phyloP scores from a whole-genome alignment of 2,329 filamentous ascomycete species.

The Diaporthe velutina region DNA sequence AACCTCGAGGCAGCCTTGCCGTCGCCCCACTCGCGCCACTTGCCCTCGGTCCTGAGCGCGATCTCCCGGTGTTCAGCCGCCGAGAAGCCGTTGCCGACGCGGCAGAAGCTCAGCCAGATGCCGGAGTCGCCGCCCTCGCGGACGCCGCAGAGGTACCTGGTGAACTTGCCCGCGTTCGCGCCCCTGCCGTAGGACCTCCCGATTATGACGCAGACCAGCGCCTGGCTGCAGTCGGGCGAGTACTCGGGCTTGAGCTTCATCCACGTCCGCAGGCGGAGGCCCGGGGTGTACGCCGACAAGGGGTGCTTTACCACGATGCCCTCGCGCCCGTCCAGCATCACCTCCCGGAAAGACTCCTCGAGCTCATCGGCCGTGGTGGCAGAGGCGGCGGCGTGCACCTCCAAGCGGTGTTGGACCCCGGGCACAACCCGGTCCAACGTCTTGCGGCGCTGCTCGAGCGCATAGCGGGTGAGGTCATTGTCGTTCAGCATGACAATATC shows the following conservation, averaged over 20 bases:
- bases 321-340: not conserved
- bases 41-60: no score
- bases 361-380: not conserved
- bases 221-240: slow-evolving; percentile 29
- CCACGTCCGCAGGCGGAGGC: not conserved
- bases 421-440: rapidly evolving
- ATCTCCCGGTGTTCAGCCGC: no score
- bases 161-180: no score
- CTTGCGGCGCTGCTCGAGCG: not conserved
- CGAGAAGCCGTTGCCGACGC: no score
- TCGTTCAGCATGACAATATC: not conserved
- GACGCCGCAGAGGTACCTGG: no score
- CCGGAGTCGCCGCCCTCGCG: no score
- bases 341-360: not conserved
- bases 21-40: no score
- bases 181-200: not conserved
- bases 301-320: not conserved
- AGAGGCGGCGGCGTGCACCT: not conserved
- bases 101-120: no score
- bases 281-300: not conserved
- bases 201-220: not conserved
- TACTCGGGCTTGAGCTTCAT: not conserved
- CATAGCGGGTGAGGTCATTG: not conserved
- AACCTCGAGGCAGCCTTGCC: no score
- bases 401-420: not conserved